These are phyloP conservation scores for Acanthochlamys bracteata DNA, from an alignment of 106 monocot genomes.

Conservation along the genomic window DNA sequence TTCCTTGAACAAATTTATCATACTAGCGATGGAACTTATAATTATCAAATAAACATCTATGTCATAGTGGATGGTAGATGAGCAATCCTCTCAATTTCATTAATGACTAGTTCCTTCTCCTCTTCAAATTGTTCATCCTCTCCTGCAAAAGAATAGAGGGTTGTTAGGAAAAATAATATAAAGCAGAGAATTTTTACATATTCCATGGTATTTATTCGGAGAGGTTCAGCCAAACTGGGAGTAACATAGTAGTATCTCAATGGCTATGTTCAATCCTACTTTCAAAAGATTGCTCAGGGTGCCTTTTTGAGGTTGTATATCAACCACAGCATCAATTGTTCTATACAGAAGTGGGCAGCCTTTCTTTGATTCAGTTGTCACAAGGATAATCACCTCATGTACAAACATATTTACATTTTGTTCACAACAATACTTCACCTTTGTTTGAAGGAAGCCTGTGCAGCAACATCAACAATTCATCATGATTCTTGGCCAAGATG, in stretches of 20 bases:
- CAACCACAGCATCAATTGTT: too few relatives aligned
- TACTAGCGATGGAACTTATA: too few relatives aligned
- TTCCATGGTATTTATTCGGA: not conserved
- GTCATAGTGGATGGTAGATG: too few relatives aligned
- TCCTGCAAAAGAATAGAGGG: not conserved
- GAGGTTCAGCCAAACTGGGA: not conserved
- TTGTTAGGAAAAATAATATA: not conserved
- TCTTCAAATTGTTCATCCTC: slow-evolving; percentile 3
- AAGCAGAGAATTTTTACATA: not conserved
- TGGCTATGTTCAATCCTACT: too few relatives aligned
- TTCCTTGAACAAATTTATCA: too few relatives aligned
- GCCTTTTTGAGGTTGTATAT: too few relatives aligned
- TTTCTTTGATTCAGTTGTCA: not conserved
- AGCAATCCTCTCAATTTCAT: not conserved
- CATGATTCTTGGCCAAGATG: not conserved
- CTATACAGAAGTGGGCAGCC: not conserved
- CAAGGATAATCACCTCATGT: not conserved
- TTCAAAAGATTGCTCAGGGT: too few relatives aligned
- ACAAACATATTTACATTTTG: not conserved
- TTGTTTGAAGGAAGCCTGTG: not conserved
- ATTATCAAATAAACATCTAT: too few relatives aligned
- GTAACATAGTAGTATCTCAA: too few relatives aligned
- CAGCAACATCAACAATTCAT: not conserved
- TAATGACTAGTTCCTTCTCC: slow-evolving; percentile 1
- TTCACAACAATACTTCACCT: not conserved